These are phyloP conservation scores for Fusarium sp. DNA, from an alignment of 2,329 filamentous ascomycete genomes.

Conservation along the genomic window DNA sequence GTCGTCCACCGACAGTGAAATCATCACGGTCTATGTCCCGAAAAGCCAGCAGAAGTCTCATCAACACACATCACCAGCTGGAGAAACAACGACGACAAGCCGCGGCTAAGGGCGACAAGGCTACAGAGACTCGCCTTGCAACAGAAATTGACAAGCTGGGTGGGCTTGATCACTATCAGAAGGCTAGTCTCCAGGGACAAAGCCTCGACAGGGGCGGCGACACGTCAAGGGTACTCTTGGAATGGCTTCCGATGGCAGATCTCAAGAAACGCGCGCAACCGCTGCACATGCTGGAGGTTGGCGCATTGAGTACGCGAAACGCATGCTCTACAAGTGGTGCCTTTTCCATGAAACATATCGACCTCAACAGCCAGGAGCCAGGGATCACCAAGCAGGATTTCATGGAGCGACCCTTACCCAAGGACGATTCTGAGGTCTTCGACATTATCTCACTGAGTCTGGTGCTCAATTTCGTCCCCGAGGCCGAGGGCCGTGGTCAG, in stretches of 20 bases:
- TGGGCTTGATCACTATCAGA: constrained; percentile 72
- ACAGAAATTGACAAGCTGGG: constrained; percentile 68
- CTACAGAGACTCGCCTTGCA: constrained; percentile 58
- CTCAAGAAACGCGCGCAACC: constrained; percentile 43
- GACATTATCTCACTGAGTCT: constrained; percentile 92
- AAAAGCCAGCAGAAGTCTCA: constrained; percentile 71
- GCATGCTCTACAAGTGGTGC: constrained; percentile 78
- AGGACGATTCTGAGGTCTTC: constrained; percentile 71
- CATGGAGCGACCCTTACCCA: constrained; percentile 84
- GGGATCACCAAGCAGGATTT: constrained; percentile 92
- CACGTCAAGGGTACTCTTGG: constrained; percentile 71
- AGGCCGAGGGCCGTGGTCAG: constrained; percentile 77
- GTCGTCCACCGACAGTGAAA: constrained; percentile 67
- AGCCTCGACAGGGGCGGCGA: constrained; percentile 73
- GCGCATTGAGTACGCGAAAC: constrained; percentile 85
- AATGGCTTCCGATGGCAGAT: constrained; percentile 63
- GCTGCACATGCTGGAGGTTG: constrained; percentile 85
- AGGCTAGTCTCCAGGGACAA: constrained; percentile 76
- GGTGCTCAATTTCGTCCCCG: constrained; percentile 93
- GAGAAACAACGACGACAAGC: constrained; percentile 72
- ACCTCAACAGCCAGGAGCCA: constrained; percentile 85
- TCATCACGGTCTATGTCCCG: constrained; percentile 69
- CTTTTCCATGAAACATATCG: constrained; percentile 85
- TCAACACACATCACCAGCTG: constrained; percentile 73
- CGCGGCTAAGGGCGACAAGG: constrained; percentile 61